Base-by-base conservation (phyloP, 2,329 filamentous ascomycete genomes). In the Paramyrothecium roridum region DNA sequence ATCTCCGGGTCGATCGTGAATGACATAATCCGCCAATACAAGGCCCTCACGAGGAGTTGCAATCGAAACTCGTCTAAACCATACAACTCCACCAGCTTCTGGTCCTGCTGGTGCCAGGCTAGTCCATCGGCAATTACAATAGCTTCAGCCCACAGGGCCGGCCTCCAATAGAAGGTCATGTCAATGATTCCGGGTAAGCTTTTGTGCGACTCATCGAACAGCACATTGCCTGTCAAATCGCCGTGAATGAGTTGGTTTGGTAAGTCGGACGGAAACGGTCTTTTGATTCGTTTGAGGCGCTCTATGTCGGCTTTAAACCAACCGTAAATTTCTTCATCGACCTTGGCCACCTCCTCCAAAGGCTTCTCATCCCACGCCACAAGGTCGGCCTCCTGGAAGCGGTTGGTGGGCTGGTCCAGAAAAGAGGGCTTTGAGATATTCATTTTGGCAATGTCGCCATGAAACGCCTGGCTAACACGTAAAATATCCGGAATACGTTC, bases 101-200 rank as follows among this genome's bases (percentile, higher is more conserved):
- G 33, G 12, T 52, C 52, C 48, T 53, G 13, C 11, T 21, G 16
- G 12, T 59, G 40, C 54, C 58, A 56, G 13, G 52, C 26, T 19
- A 59, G 17, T 8, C 51, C 53, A 23, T 58, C 56, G 1, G 56
- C 52, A 13, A 60, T 51, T 8, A 54, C 48, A 20, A 60, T 60
- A 13, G 58, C 58, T 20, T 56, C 56, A 6, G 50, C 56, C 8
- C 53, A 55, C 2, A 13, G 33, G 11, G 50, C 50, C 13, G 56
- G 56, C 11, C 51, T 46, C 56, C 54, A 57, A 43, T 55, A 57
- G n/a, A 55, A 55, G 3, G 54, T 54, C 58, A 58, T 22, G 46
- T 60, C 56, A n/a, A 56, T 54, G 13, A 58, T 54, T 12, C 56
- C 54, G 8, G 55, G 55, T 20, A 26, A 52, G 16, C 8, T 21